A percentile compares a stretch with the other conserved stretches of the same genome.
These are phyloP conservation scores for Hamamelis virginiana DNA, from an alignment of 164 flowering plant species.

Conservation along the genomic window DNA sequence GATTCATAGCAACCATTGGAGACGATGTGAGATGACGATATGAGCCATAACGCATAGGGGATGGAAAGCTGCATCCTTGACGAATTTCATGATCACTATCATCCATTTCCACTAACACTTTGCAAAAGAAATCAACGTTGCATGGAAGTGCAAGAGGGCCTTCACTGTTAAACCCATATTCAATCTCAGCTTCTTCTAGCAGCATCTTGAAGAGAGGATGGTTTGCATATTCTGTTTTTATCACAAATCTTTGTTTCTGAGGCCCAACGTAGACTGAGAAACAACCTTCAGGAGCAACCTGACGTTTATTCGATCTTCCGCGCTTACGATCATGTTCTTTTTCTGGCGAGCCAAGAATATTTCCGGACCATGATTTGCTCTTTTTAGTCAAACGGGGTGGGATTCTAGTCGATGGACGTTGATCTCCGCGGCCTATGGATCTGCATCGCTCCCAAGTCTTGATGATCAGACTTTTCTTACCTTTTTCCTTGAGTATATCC, in stretches of 20 bases:
- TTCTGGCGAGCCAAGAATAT: not conserved
- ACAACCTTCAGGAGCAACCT: slow-evolving; percentile 50
- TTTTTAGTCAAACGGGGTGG: slow-evolving; percentile 17
- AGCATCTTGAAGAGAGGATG: slow-evolving; percentile 60
- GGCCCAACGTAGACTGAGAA: slow-evolving; percentile 62
- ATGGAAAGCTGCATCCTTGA: slow-evolving; percentile 25
- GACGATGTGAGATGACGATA: slow-evolving; percentile 45
- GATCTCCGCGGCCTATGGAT: slow-evolving; percentile 32
- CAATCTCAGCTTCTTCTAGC: slow-evolving; percentile 60
- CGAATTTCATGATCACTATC: slow-evolving; percentile 20
- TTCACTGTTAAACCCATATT: slow-evolving; percentile 45
- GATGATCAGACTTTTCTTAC: slow-evolving; percentile 36
- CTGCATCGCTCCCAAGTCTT: slow-evolving; percentile 63
- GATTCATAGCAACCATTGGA: slow-evolving; percentile 24
- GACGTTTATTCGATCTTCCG: not conserved
- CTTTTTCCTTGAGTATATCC: slow-evolving; percentile 20
- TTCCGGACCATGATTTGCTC: slow-evolving; percentile 54
- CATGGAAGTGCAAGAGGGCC: slow-evolving; percentile 65
- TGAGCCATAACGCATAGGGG: slow-evolving; percentile 13
- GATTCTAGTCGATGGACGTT: not conserved
- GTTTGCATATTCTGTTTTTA: slow-evolving; percentile 45
- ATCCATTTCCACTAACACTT: slow-evolving; percentile 50
- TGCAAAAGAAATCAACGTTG: slow-evolving; percentile 42
- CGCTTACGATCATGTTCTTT: not conserved
- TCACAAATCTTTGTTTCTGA: slow-evolving; percentile 46